A percentile compares a stretch with the other conserved stretches of the same genome.
phyloP scores from a whole-genome alignment of 1,139 yeast species.

The Hyphopichia wangnamkhiaoensis region DNA sequence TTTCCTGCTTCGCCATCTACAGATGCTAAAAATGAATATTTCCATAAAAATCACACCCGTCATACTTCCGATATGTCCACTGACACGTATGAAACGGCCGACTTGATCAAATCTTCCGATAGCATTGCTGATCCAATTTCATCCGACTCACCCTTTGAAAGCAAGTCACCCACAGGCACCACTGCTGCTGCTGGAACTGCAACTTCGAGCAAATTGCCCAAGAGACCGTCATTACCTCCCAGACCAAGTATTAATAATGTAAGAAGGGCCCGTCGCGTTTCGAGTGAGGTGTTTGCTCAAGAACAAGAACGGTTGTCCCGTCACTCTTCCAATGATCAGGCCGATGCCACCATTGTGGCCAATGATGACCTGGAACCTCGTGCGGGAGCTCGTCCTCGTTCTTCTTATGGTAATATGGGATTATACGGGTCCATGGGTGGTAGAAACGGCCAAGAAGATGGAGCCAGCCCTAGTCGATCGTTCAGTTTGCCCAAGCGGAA shows the following conservation, averaged over 20 bases:
- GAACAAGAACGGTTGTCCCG: slow-evolving; percentile 3
- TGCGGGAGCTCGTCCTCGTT: not conserved
- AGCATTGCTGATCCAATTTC: not conserved
- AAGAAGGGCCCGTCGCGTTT: slow-evolving; percentile 33
- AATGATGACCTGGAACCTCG: not conserved
- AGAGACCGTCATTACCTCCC: slow-evolving; percentile 31
- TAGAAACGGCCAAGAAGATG: no score
- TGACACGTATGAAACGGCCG: slow-evolving; percentile 9
- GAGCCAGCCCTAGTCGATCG: no score
- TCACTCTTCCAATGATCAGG: not conserved
- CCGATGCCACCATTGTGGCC: not conserved
- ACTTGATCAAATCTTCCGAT: not conserved
- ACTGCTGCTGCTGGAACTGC: not conserved
- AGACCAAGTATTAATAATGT: slow-evolving; percentile 37
- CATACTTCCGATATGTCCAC: slow-evolving; percentile 5
- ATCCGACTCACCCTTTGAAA: not conserved
- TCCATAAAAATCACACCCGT: not conserved
- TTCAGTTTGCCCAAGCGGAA: slow-evolving; percentile 1
- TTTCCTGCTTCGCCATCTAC: not conserved
- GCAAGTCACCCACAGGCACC: not conserved
- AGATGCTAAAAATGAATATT: no score
- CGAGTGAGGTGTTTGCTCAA: slow-evolving; percentile 16
- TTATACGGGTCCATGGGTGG: no score
- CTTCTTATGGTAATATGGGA: not conserved
- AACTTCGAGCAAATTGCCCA: not conserved